Evolutionary conservation across 768 basidiomycete species (phyloP), one percentile per base, ranked within the genome.

Genomic region (Phylloporus arenicola): DNA sequence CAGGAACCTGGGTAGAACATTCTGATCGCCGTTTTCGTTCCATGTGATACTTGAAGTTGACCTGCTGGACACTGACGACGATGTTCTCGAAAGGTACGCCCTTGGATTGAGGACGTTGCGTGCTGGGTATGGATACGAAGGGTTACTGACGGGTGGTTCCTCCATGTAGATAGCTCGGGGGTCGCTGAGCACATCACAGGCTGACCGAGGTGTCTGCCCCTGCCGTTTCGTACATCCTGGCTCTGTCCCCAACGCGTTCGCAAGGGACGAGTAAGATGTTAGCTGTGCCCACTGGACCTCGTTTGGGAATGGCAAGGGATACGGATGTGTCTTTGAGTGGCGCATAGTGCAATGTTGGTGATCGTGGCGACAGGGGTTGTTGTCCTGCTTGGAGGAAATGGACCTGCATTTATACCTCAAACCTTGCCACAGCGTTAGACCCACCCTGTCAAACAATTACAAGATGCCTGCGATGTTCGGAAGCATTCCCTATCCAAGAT

Each of bases 81-180:
- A 45, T 13, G 46, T 50, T 16, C 39, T 48, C 22, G 48, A 34
- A 19, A 29, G 40, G 45, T 57, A 66, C 5, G 64, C 47, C 14
- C 43, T 52, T 24, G 60, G 53, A 39, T 68, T 61, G 0, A 68
- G 27, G 25, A 65, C 55, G 44, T 67, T 69, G 25, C 65, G 55
- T 24, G 56, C 62, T 4, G 64, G 67, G 35, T 67, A 67, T 35
- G 65, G 65, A 45, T 67, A 68, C 20, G 51, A 45, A 24, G 57
- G 53, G 17, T 51, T 60, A 8, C 22, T 54, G 50, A 62, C 37
- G 7, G 62, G 64, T 24, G 55, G 49, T 8, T 14, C 42, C 12
- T 48, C 24, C 11, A 51, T 20, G 37, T 64, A 67, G 34, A 67
- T 57, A 16, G 53, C 6, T 45, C 45, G 48, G 34, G 47, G 39